Evolutionary conservation across 1,284 basidiomycete species (phyloP), one percentile per base, ranked within the genome.

Genomic region (Cutaneotrichosporon curvatum): DNA sequence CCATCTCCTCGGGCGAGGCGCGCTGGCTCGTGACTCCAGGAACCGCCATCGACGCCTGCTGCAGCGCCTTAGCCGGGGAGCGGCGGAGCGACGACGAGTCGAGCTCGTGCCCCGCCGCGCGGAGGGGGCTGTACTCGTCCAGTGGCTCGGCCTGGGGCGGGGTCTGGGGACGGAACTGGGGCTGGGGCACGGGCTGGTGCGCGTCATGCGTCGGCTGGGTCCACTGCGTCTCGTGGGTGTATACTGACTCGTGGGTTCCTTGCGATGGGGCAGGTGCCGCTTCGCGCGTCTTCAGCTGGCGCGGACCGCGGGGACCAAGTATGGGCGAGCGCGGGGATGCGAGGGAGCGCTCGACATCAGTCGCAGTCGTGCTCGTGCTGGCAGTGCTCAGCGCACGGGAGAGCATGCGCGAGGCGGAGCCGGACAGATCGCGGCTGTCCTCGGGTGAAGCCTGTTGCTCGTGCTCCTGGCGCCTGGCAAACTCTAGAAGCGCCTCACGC

Each of bases 271-370:
- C 25, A 12, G 25, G 25, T n/a, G n/a, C n/a, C n/a, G n/a, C n/a
- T n/a, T n/a, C 4, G 25, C 33, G 18, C 25, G n/a, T n/a, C n/a
- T 12, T 7, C 25, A 28, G 25, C 25, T 28, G 25, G 8, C 46
- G 46, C n/a, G 46, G 46, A n/a, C 46, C 46, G 8, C 40, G 40
- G 6, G 45, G 40, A 5, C 34, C 35, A 15, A 21, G 5, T 10
- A 37, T 25, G 7, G 46, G 46, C 16, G 36, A 43, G 38, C 33
- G 47, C 5, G 40, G 18, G 10, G 38, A 25, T 5, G 39, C 30
- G 8, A 63, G 45, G 9, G 58, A 59, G 11, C 43, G 41, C 41
- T 65, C 62, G 21, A 60, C 47, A 15, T 56, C 56, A 1, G 62
- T 62, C 11, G 60, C 58, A 6, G 50, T 57, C 2, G 59, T 62